Base-by-base conservation (phyloP, 225 moss, liverwort and hornwort species). In the Neckera pumila region DNA sequence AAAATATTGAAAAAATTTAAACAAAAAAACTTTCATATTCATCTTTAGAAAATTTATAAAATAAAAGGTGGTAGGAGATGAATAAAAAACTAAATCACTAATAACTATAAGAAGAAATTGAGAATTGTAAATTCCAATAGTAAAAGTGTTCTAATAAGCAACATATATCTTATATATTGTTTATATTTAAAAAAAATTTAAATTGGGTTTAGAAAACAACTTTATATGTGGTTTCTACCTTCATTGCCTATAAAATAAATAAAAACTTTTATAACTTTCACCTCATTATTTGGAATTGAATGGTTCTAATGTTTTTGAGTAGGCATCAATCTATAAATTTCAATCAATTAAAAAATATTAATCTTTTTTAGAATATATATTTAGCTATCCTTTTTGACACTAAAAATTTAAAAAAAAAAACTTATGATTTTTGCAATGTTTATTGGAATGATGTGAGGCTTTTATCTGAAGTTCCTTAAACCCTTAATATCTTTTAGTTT, bases 371-470 rank as follows among this genome's bases (percentile, higher is more conserved):
- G 2, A 47, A 31, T 19, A 12, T 47, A 12, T 30, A 20, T 12
- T 19, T 31, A 20, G 1, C 30, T 33, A 20, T 1, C 75, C 0
- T 75, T 31, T 49, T 49, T 33, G 19, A 49, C 12, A 75, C 0
- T 49, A 0, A 75, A 75, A 16, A 4, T 31, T 45, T 1, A 18
- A 7, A 11, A 19, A 11, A 19, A 31, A 18, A 4, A 47, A 47
- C 8, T 45, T 45, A 10, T 27, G 17, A 45, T 2, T 31, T 49
- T 75, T 31, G 75, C 20, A 75, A 75, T 75, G 33, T 33, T 19
- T 33, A 49, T 31, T 3, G 0, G 0, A 49, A 33, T 12, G 31
- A 75, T 7, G 7, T 8, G 1, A 49, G 1, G 4, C 7, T 31
- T 74, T 47, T 74, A 30, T 31, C 18, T 30, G 18, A 17, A 18